phyloP scores from a whole-genome alignment of 2,329 filamentous ascomycete species.

The Plenodomus tracheiphilus region DNA sequence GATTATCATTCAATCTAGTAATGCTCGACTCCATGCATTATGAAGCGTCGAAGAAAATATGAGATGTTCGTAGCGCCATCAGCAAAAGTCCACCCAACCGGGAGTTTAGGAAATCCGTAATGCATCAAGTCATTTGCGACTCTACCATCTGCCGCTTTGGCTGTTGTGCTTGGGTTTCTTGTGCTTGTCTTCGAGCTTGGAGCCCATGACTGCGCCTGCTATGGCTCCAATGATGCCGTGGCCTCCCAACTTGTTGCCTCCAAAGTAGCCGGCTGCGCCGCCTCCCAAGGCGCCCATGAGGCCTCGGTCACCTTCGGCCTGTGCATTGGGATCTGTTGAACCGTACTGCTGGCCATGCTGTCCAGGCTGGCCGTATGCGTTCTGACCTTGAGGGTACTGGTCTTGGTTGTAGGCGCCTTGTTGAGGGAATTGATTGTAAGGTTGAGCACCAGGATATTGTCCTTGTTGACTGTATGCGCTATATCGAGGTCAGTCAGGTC shows the following conservation, averaged over 20 bases:
- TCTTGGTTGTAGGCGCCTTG: slow-evolving; percentile 46
- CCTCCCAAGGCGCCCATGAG: slow-evolving; percentile 61
- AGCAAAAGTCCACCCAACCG: background rate
- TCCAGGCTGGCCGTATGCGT: slow-evolving; percentile 37
- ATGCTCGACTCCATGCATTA: background rate
- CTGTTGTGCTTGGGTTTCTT: slow-evolving; percentile 47
- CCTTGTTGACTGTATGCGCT: slow-evolving; percentile 27
- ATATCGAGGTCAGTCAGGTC: slow-evolving; percentile 8
- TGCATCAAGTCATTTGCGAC: background rate
- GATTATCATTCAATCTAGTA: background rate
- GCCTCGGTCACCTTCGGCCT: slow-evolving; percentile 60
- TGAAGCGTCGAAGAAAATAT: background rate
- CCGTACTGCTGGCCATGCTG: slow-evolving; percentile 43
- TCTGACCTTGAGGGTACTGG: slow-evolving; percentile 41
- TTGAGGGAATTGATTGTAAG: slow-evolving; percentile 46
- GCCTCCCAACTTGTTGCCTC: slow-evolving; percentile 59
- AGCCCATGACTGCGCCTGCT: slow-evolving; percentile 60
- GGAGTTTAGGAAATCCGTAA: background rate
- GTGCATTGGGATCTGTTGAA: slow-evolving; percentile 50
- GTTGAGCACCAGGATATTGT: slow-evolving; percentile 35
- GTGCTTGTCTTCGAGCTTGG: slow-evolving; percentile 58
- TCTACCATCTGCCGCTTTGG: slow-evolving; percentile 3
- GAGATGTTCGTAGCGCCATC: background rate
- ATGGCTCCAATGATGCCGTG: slow-evolving; percentile 62
- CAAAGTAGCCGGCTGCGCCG: slow-evolving; percentile 59